These are phyloP conservation scores for Penicillium digitatum DNA, from an alignment of 2,329 filamentous ascomycete genomes.

Conservation along the genomic window DNA sequence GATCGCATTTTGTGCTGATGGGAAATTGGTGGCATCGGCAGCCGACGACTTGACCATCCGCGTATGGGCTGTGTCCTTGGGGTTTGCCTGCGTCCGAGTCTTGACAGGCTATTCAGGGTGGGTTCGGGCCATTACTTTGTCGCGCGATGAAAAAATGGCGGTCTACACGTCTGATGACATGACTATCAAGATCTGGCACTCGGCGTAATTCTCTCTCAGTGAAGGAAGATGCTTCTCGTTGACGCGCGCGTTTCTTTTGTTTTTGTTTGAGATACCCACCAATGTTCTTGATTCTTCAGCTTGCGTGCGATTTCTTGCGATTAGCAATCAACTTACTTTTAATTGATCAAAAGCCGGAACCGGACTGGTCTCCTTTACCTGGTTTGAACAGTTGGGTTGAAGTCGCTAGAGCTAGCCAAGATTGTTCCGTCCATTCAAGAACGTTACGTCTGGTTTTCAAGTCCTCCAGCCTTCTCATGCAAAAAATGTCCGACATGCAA, in stretches of 20 bases:
- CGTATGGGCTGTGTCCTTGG: background rate
- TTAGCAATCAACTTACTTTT: background rate
- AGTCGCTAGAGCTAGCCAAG: background rate
- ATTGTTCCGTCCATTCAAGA: background rate
- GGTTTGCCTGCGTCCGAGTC: background rate
- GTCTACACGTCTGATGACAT: conserved; percentile 10
- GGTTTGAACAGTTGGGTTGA: background rate
- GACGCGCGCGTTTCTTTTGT: background rate
- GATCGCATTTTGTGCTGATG: conserved; percentile 1
- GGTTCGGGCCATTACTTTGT: conserved; percentile 5
- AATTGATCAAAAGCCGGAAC: background rate
- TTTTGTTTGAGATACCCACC: conserved; percentile 9
- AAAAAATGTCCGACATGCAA: background rate
- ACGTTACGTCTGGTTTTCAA: background rate
- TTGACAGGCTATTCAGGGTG: conserved; percentile 7
- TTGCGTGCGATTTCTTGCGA: background rate
- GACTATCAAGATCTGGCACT: conserved; percentile 11
- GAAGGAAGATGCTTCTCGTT: background rate
- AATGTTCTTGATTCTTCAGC: conserved; percentile 3
- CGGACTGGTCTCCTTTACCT: background rate
- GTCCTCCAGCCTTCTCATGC: background rate
- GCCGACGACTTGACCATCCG: conserved; percentile 9
- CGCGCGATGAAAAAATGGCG: background rate
- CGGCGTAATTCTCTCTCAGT: background rate
- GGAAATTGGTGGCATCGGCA: conserved; percentile 3